Base-by-base conservation (phyloP, 176 grass and related monocot species). In the Cenchrus americanus region DNA sequence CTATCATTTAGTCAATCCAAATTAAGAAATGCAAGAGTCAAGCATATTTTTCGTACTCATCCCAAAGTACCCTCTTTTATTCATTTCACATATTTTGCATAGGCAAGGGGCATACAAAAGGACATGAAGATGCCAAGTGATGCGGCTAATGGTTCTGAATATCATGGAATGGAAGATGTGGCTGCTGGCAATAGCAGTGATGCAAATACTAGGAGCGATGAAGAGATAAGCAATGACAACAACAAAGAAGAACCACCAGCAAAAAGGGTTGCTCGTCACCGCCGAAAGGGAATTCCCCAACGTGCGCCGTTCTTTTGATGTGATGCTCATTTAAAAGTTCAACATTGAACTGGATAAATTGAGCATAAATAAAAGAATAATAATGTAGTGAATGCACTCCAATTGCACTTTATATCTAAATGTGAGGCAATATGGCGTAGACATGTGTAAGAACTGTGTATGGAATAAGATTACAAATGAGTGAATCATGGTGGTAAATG, bases 221-320 rank as follows among this genome's bases (percentile, higher is more conserved):
- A 22, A 17, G 73, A 41, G 23, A 42, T 6, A n/a, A 77, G 34
- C 2, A 72, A 58, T 26, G 46, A 13, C n/a, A 41, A 71, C 10
- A n/a, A 48, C 0, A n/a, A 66, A 8, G 76, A 77, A 10, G 74
- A 44, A 10, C 40, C 52, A 7, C 70, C 82, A 13, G 5, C 57
- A 54, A 54, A 69, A 14, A 73, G 22, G 18, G 7, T 27, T 30
- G 69, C 32, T 83, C 73, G 69, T 54, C 71, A 91, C 8, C 67
- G 90, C 3, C 77, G 87, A 2, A 94, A 94, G 85, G 90, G 81
- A 69, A 92, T 94, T 87, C 92, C 92, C 10, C 82, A 40, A 0
- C 85, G 82, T 61, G 85, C 89, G 18, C 92, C 90, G 55, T 90
- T 92, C 59, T 92, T 71, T 1, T 92, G 48, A 77, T 48, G 21